Percentiles rank a stretch among this genome's conserved stretches.
Evolutionary conservation across 108 stramenopile species (phyloP).

Genomic region (Nannochloropsis granulata): DNA sequence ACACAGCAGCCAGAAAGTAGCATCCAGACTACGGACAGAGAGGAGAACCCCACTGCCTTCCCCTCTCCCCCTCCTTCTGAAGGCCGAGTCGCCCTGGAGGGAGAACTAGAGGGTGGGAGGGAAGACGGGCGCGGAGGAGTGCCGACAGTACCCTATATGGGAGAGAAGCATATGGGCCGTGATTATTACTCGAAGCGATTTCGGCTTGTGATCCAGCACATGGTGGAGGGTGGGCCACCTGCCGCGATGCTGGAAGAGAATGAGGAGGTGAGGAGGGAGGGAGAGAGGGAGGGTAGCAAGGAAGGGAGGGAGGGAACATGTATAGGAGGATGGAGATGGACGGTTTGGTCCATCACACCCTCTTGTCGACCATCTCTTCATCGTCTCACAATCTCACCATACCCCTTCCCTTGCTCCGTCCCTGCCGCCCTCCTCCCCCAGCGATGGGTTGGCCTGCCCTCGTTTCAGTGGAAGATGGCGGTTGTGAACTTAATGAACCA

Average conservation of each 20-base stretch:
- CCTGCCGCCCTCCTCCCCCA: background rate
- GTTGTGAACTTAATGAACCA: background rate
- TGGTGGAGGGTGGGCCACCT: background rate
- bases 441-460: background rate
- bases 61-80: no score
- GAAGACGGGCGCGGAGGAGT: background rate
- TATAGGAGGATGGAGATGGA: no score
- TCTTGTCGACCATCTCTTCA: no score
- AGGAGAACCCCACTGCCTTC: no score
- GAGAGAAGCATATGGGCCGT: background rate
- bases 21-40: no score
- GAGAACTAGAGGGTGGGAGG: background rate
- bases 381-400: background rate
- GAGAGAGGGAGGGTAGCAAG: background rate
- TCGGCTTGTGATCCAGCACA: background rate
- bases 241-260: background rate
- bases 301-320: no score
- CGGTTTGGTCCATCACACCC: no score
- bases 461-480: background rate
- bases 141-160: background rate
- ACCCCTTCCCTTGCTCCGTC: background rate
- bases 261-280: background rate
- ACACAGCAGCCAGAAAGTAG: no score
- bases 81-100: background rate
- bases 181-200: background rate